Percentiles rank a stretch among this genome's conserved stretches.
phyloP scores from a whole-genome alignment of 179 eudicot genomes.

The Patellifolia procumbens region DNA sequence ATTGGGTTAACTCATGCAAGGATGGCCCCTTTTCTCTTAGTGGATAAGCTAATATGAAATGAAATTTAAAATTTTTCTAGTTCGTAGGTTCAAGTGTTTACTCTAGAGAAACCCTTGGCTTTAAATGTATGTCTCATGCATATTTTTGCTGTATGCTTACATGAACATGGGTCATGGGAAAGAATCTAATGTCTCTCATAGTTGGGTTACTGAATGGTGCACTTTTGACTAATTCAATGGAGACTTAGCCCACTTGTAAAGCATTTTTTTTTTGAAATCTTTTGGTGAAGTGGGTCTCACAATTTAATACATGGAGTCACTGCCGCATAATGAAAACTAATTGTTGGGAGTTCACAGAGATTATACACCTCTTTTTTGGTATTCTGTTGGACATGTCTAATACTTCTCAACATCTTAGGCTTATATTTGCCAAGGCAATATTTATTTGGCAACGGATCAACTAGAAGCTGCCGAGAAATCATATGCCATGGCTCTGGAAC shows the following conservation, averaged over 20 bases:
- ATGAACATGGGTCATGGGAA: background rate
- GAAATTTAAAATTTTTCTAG: background rate
- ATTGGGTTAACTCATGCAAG: background rate
- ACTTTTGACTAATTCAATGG: background rate
- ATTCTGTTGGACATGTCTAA: conserved; percentile 17
- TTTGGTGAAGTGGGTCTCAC: background rate
- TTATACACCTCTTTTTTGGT: background rate
- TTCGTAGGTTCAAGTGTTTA: background rate
- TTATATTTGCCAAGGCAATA: conserved; percentile 82
- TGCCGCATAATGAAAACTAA: background rate
- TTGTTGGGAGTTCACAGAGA: background rate
- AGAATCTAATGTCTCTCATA: background rate
- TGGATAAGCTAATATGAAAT: background rate
- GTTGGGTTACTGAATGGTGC: background rate
- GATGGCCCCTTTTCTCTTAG: background rate
- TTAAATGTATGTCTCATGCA: background rate
- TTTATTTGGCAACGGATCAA: conserved; percentile 62
- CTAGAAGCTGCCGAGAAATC: conserved; percentile 58
- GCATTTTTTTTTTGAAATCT: background rate
- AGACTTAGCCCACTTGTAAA: background rate
- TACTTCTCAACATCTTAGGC: conserved; percentile 48
- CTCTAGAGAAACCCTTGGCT: background rate
- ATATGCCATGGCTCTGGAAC: conserved; percentile 61
- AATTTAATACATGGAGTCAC: background rate
- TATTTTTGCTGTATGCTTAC: background rate